Base-by-base conservation (phyloP, 805 yeast species). In the Saccharomycopsis amapae region DNA sequence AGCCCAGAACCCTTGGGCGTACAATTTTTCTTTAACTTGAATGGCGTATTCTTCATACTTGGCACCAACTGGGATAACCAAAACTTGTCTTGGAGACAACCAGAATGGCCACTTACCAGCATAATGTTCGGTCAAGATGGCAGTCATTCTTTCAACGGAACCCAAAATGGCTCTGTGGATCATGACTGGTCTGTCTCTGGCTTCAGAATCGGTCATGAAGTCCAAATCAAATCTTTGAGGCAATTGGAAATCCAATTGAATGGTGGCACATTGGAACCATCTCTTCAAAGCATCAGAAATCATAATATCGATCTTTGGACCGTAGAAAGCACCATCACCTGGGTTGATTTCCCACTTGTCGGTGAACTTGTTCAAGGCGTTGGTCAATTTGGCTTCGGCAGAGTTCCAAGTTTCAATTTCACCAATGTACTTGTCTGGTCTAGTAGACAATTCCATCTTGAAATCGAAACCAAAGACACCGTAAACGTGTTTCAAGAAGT, bases 31-130 rank as follows among this genome's bases (percentile, higher is more conserved):
- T 59, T 81, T 79, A 54, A 93, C 84, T 57, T 78, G 71, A 65
- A 82, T 80, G 36, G 97, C 99, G 62, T 93, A 93, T 54, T 81
- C 95, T 60, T 73, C 79, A 73, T 82, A 90, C 66, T 85, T 87
- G 54, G 85, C 94, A 61, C 96, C 97, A 58, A 93, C 97, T 57
- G 98, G 98, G 25, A 93, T 93, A 59, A 93, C 94, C 58, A 90
- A 73, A 48, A 90, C 77, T 71, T 93, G 99, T 72, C 98, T 84
- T 61, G 99, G 99, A n/a, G 97, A 89, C 63, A 93, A 75, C 98
- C 98, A 93, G 76, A 93, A 86, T 61, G 99, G 99, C 99, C 99
- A 93, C 66, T 88, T 93, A 61, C 99, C 99, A 62, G 89, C 96
- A 69, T 75, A 93, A 72, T 93, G 98, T 69, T 93, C 99, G 49